Base-by-base conservation (phyloP, 371 early-diverging fungal species). In the Lichtheimia corymbifera region DNA sequence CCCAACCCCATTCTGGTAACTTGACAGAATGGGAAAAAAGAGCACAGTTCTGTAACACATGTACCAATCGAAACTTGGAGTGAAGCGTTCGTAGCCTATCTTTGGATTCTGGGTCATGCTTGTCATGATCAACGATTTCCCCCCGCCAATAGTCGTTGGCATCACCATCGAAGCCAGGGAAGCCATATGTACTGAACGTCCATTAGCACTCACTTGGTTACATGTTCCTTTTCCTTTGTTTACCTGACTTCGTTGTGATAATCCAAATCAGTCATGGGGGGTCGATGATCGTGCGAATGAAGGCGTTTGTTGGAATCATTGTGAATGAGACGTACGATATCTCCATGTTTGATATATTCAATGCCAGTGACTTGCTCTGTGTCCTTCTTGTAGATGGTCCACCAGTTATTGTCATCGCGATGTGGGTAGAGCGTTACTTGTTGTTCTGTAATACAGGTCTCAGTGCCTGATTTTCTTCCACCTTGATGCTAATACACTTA, bases 1-100 rank as follows among this genome's bases (percentile, higher is more conserved):
- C 89, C 77, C 91, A 97, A 2, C 91, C 99, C 99, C 99, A 99
- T 47, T 91, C 89, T 20, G 99, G 99, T 9, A 96, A 77, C 78
- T 93, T 93, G 30, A 88, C 86, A 13, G 70, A 64, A 66, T 92
- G 92, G 4, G 95, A 93, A 67, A 91, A 93, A 51, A 96, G 76
- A 25, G 88, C 90, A 77, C 87, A 94, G 47, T 76, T 76, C 65
- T 83, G 85, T 70, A 88, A 87, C 56, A 82, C 73, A 66, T 96
- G 96, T 13, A 90, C 77, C 14, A 93, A 69, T 17, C 90, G 83
- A 73, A 93, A 93, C 60, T 83, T 84, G 13, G 87, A 83, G 59
- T 90, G 82, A 50, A 93, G 72, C 0, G 93, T 84, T 54, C 85
- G 82, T 25, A 93, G 65, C 12, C 74, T 60, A 14, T 80, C 66